A percentile compares a stretch with the other conserved stretches of the same genome.
phyloP scores from a whole-genome alignment of 2,329 filamentous ascomycete genomes.

The Colletotrichum australisinense region DNA sequence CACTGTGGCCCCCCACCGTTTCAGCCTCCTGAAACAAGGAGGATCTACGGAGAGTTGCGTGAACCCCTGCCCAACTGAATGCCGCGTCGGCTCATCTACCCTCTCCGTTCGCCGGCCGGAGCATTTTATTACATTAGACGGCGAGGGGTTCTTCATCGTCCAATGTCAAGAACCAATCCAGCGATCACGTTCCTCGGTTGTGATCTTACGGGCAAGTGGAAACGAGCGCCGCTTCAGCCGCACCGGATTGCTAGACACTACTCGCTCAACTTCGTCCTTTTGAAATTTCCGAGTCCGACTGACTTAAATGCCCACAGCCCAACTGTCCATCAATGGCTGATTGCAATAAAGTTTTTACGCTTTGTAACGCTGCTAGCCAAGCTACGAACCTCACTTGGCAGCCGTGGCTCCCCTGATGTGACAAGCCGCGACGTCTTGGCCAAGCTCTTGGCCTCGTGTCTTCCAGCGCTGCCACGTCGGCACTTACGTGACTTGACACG shows the following conservation, averaged over 20 bases:
- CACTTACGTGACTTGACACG: not conserved
- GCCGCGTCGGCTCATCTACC: slow-evolving; percentile 6
- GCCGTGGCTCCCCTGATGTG: not conserved
- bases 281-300: too few relatives aligned
- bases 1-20: slow-evolving; percentile 19
- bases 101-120: not conserved
- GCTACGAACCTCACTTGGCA: not conserved
- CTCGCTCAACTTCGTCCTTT: too few relatives aligned
- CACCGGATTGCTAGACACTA: too few relatives aligned
- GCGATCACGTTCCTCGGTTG: not conserved
- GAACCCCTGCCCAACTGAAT: not conserved
- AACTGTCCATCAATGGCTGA: too few relatives aligned
- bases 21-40: slow-evolving; percentile 35
- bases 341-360: not conserved
- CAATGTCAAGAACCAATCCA: not conserved
- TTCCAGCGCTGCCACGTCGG: not conserved
- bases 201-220: not conserved
- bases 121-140: not conserved
- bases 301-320: too few relatives aligned
- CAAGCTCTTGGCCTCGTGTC: not conserved
- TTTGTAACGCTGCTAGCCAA: not conserved
- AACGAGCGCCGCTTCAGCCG: not conserved
- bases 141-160: not conserved
- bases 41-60: slow-evolving; percentile 19
- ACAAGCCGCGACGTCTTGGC: slow-evolving; percentile 6